A percentile compares a stretch with the other conserved stretches of the same genome.
Evolutionary conservation across 139 green algal genomes (phyloP).

Genomic region (Yamagishiella unicocca): DNA sequence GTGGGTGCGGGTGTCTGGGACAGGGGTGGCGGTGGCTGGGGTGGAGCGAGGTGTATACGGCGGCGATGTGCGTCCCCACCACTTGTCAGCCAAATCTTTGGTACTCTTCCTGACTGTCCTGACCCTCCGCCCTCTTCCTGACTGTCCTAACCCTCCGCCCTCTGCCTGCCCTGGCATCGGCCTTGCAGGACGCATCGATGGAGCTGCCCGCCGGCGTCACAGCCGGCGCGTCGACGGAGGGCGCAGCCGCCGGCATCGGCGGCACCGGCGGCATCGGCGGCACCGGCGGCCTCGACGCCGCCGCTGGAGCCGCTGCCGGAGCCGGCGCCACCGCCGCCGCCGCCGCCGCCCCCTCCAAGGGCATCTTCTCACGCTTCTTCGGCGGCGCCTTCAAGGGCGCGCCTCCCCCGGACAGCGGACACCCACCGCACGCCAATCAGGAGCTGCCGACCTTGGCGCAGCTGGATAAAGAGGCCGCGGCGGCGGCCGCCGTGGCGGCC

Average conservation of each 20-base stretch:
- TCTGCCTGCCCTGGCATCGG: no score
- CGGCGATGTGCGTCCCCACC: no score
- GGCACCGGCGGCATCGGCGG: not conserved
- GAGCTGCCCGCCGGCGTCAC: no score
- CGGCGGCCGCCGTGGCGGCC: not conserved
- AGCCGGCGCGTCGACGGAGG: no score
- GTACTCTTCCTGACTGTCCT: no score
- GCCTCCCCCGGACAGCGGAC: not conserved
- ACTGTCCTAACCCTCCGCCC: no score
- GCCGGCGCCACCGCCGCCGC: not conserved
- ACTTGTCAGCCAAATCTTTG: no score
- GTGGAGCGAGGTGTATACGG: not conserved
- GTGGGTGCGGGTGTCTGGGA: not conserved
- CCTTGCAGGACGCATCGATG: no score
- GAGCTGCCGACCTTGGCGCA: not conserved
- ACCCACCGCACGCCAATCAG: not conserved
- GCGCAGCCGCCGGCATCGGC: not conserved
- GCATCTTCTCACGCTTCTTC: conserved; percentile 13
- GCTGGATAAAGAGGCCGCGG: not conserved
- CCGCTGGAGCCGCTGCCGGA: not conserved
- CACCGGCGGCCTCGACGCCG: not conserved
- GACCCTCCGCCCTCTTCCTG: no score
- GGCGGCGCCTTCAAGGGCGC: not conserved
- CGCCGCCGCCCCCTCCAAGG: not conserved
- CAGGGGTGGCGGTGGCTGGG: not conserved